Conservation (phyloP, 345 rosid genomes). For the Populus alba region DNA sequence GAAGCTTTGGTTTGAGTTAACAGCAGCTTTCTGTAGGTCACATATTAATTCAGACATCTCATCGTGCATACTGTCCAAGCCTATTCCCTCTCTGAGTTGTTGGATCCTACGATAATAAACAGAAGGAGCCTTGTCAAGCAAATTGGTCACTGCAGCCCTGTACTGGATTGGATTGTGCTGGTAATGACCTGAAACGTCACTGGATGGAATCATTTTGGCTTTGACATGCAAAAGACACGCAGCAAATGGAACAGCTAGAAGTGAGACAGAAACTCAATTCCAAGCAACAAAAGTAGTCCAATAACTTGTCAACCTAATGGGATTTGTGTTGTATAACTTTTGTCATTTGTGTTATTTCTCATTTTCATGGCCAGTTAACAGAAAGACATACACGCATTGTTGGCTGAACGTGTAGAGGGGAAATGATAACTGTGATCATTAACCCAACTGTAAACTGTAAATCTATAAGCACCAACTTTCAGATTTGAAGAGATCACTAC, state of each 20-base stretch:
- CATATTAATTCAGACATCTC: constrained; percentile 78
- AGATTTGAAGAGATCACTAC: neutral
- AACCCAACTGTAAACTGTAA: neutral
- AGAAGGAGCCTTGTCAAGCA: constrained; percentile 66
- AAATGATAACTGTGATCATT: neutral
- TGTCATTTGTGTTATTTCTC: neutral
- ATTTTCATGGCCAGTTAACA: neutral
- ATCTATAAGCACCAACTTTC: neutral
- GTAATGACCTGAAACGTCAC: constrained; percentile 36
- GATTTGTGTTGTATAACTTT: neutral
- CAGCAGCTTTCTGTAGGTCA: constrained; percentile 85
- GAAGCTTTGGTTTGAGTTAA: constrained; percentile 81
- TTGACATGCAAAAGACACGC: neutral
- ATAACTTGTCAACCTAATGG: neutral
- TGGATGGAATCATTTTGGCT: neutral
- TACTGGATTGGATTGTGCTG: constrained; percentile 67
- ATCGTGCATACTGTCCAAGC: constrained; percentile 44
- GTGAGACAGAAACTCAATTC: neutral
- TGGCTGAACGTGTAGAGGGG: neutral
- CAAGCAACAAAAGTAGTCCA: neutral
- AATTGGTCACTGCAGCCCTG: constrained; percentile 56
- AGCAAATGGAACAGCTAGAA: neutral
- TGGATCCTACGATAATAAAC: constrained; percentile 37
- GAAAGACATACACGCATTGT: neutral
- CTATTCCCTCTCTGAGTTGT: constrained; percentile 54